Percentiles rank a stretch among this genome's conserved stretches.
These are phyloP conservation scores for Marchantia polymorpha DNA, from an alignment of 225 moss, liverwort and hornwort genomes.

Conservation along the genomic window DNA sequence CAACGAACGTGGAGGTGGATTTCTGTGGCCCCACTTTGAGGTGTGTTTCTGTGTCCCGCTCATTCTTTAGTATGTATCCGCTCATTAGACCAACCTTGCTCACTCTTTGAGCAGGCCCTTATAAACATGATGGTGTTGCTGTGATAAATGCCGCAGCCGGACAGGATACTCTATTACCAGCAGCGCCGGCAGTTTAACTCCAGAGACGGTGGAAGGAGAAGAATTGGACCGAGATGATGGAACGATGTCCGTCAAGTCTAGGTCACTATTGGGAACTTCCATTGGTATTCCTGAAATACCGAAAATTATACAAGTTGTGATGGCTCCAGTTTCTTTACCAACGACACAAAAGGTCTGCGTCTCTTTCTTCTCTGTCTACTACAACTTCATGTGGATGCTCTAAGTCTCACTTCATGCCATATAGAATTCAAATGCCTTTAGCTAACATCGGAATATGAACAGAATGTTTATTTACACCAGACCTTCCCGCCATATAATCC, in stretches of 20 bases:
- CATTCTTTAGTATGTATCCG: not conserved
- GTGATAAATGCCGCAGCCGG: constrained; percentile 44
- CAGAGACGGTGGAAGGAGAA: constrained; percentile 76
- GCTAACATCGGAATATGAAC: not conserved
- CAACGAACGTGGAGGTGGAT: constrained; percentile 28
- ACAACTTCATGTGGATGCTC: not conserved
- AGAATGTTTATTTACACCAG: not conserved
- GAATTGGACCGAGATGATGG: constrained; percentile 66
- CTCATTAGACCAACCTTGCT: not conserved
- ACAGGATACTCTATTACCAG: constrained; percentile 81
- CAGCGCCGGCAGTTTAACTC: constrained; percentile 86
- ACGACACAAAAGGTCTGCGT: constrained; percentile 51
- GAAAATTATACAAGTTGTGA: constrained; percentile 50
- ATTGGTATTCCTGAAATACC: constrained; percentile 45
- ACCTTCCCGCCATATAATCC: no score
- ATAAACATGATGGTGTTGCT: not conserved
- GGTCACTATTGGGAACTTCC: constrained; percentile 50
- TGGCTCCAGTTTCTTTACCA: constrained; percentile 51
- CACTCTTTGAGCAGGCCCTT: not conserved
- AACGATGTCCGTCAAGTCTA: constrained; percentile 65
- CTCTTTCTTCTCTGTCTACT: not conserved
- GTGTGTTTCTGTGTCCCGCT: constrained; percentile 24
- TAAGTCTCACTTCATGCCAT: not conserved
- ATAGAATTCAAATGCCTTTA: not conserved
- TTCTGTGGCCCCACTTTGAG: constrained; percentile 59